These are phyloP conservation scores for Plasmodium gallinaceum DNA, from an alignment of 169 alveolate species.

Conservation along the genomic window DNA sequence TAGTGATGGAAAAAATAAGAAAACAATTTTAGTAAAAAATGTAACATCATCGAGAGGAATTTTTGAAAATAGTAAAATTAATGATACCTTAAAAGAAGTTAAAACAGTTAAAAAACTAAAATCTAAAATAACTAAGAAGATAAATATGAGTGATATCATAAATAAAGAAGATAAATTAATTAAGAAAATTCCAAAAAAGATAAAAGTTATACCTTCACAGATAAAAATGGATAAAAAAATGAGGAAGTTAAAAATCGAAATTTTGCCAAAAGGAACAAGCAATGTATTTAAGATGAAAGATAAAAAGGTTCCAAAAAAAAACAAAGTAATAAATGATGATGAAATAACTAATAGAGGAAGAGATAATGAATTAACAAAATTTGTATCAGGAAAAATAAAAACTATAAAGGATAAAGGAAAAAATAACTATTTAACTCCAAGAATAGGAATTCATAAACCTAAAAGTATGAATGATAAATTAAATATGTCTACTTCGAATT, in stretches of 20 bases:
- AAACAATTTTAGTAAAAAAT: slow-evolving; percentile 12
- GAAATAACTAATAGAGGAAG: background rate
- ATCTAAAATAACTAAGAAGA: slow-evolving; percentile 38
- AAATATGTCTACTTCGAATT: slow-evolving; percentile 1
- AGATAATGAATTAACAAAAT: background rate
- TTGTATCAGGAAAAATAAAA: slow-evolving; percentile 22
- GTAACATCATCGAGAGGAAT: slow-evolving; percentile 11
- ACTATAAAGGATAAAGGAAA: slow-evolving; percentile 56
- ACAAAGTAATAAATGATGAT: slow-evolving; percentile 13
- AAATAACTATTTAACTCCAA: slow-evolving; percentile 51
- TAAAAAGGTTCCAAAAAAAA: slow-evolving; percentile 33
- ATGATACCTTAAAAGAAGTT: slow-evolving; percentile 34
- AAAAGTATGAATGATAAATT: slow-evolving; percentile 14
- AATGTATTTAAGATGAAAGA: slow-evolving; percentile 34
- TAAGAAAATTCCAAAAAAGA: slow-evolving; percentile 35
- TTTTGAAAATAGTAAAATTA: slow-evolving; percentile 11
- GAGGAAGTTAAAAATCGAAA: slow-evolving; percentile 34
- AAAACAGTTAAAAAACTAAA: slow-evolving; percentile 56
- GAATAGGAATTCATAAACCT: slow-evolving; percentile 26
- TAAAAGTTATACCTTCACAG: slow-evolving; percentile 42
- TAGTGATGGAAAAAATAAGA: slow-evolving; percentile 7
- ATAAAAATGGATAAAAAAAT: slow-evolving; percentile 44
- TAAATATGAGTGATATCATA: slow-evolving; percentile 28
- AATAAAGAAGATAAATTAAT: slow-evolving; percentile 39
- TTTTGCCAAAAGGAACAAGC: slow-evolving; percentile 18